phyloP scores from a whole-genome alignment of 306 rosid species.

The Cajanus cajan region DNA sequence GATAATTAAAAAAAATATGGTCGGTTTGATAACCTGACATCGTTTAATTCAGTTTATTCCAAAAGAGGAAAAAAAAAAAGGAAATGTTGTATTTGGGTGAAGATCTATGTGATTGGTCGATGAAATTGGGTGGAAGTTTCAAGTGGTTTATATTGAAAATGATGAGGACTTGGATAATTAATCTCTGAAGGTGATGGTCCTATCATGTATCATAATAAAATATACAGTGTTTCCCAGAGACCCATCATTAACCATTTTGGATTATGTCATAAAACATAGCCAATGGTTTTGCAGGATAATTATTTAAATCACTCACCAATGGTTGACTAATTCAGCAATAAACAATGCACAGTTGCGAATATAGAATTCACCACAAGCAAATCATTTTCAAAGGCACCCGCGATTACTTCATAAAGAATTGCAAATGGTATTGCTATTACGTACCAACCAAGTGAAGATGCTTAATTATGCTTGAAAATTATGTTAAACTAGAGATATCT shows the following conservation, averaged over 20 bases:
- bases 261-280: neutral
- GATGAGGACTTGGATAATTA: neutral
- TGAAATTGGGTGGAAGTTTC: neutral
- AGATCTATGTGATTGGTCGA: neutral
- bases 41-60: neutral
- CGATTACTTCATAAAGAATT: neutral
- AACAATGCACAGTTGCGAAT: constrained; percentile 12
- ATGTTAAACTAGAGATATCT: neutral
- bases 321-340: constrained; percentile 18
- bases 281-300: neutral
- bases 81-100: neutral
- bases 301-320: neutral
- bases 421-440: constrained; percentile 9
- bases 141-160: neutral
- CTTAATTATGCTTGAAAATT: constrained; percentile 5
- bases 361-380: neutral
- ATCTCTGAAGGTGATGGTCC: neutral
- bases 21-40: neutral
- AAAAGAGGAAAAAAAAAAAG: neutral
- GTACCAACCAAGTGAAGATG: constrained; percentile 8
- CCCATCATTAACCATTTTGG: constrained; percentile 9
- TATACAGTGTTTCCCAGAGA: constrained; percentile 4
- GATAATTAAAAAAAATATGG: neutral
- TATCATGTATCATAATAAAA: neutral
- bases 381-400: constrained; percentile 3